These are phyloP conservation scores for Eragrostis tef DNA, from an alignment of 202 grass and related monocot species.

Conservation along the genomic window DNA sequence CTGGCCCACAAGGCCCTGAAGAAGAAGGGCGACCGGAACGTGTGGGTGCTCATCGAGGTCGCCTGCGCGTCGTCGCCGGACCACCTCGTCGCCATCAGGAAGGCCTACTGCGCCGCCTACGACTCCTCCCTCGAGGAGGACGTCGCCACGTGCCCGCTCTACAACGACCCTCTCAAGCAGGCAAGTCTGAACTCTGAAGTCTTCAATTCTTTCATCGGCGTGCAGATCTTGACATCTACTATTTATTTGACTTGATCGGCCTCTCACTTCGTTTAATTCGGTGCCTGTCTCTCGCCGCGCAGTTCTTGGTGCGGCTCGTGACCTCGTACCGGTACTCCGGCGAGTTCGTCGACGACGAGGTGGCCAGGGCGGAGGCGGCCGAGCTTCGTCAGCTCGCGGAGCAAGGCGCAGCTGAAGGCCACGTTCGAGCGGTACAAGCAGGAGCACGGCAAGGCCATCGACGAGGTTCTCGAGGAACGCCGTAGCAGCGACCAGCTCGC, in stretches of 20 bases:
- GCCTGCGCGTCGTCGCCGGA: constrained; percentile 85
- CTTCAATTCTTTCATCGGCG: too few relatives aligned
- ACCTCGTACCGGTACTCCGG: constrained; percentile 74
- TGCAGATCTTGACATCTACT: constrained; percentile 3
- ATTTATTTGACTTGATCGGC: neutral
- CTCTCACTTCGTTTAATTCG: neutral
- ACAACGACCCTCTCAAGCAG: constrained; percentile 61
- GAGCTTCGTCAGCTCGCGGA: constrained; percentile 74
- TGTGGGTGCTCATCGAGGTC: constrained; percentile 79
- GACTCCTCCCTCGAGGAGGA: constrained; percentile 80
- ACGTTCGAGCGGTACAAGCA: constrained; percentile 66
- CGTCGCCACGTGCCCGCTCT: constrained; percentile 58
- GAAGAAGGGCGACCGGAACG: constrained; percentile 51
- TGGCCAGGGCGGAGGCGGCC: constrained; percentile 64
- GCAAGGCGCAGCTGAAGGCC: constrained; percentile 75
- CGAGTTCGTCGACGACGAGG: constrained; percentile 52
- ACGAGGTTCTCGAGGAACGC: constrained; percentile 58
- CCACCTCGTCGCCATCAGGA: constrained; percentile 85
- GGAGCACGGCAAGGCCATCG: constrained; percentile 59
- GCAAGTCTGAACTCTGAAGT: too few relatives aligned
- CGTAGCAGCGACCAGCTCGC: constrained; percentile 46
- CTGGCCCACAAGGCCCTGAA: constrained; percentile 65
- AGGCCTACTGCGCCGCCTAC: constrained; percentile 74
- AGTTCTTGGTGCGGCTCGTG: constrained; percentile 76
- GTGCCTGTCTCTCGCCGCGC: neutral